A percentile compares a stretch with the other conserved stretches of the same genome.
phyloP scores from a whole-genome alignment of 495 filamentous ascomycete genomes.

The Aspergillus cristatus region DNA sequence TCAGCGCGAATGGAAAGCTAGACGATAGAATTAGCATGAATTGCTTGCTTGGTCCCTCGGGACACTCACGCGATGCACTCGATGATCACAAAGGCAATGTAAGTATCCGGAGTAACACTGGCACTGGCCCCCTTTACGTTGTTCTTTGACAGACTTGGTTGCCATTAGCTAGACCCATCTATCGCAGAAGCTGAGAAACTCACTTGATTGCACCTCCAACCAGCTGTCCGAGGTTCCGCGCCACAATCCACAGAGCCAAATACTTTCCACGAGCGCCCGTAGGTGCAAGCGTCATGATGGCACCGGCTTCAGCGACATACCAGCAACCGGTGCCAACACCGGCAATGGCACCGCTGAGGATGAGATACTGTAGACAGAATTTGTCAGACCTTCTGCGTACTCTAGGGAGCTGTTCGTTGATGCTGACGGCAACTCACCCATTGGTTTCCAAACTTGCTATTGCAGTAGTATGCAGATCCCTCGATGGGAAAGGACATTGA shows the following conservation, averaged over 20 bases:
- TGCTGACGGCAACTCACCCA: conserved; percentile 8
- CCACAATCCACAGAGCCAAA: conserved; percentile 23
- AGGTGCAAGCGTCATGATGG: conserved; percentile 23
- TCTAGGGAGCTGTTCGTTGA: neutral
- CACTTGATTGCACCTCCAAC: conserved; percentile 26
- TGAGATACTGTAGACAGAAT: conserved; percentile 12
- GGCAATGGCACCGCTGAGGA: conserved; percentile 21
- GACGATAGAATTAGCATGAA: neutral
- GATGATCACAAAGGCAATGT: conserved; percentile 22
- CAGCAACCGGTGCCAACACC: conserved; percentile 22
- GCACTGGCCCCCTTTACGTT: conserved; percentile 13
- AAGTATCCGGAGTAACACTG: conserved; percentile 20
- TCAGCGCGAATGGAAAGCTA: conserved; percentile 18
- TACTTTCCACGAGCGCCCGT: conserved; percentile 25
- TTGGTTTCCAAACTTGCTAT: conserved; percentile 25
- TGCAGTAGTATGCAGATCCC: conserved; percentile 24
- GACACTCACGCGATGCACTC: conserved; percentile 21
- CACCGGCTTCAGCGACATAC: conserved; percentile 24
- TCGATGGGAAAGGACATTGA: conserved; percentile 23
- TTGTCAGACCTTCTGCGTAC: conserved; percentile 1
- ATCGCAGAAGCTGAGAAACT: conserved; percentile 1
- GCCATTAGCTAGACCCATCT: too few species aligned
- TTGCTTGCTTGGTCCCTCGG: too few species aligned
- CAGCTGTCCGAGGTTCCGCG: conserved; percentile 20
- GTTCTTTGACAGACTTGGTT: conserved; percentile 17